These are phyloP conservation scores for Gliomastix tumulicola DNA, from an alignment of 2,329 filamentous ascomycete species.

Conservation along the genomic window DNA sequence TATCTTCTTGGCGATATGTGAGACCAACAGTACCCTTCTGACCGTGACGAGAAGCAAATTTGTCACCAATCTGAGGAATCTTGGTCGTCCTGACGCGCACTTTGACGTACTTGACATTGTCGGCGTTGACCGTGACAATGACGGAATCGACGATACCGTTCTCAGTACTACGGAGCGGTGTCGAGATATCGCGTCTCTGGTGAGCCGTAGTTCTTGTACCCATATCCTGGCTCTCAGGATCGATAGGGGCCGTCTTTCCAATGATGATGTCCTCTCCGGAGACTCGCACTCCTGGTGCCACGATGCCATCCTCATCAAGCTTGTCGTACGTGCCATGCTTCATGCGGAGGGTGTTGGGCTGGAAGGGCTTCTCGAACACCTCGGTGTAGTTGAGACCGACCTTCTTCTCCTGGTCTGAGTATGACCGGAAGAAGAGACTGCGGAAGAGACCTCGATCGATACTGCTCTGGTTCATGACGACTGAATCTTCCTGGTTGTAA, in stretches of 20 bases:
- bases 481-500: conserved; percentile 99
- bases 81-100: conserved; percentile 96
- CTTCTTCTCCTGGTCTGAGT: conserved; percentile 94
- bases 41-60: conserved; percentile 97
- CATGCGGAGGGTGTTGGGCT: conserved; percentile 79
- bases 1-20: conserved; percentile 94
- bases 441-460: conserved; percentile 97
- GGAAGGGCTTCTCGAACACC: conserved; percentile 89
- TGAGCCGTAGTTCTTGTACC: conserved; percentile 87
- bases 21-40: conserved; percentile 99
- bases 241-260: conserved; percentile 93
- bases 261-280: conserved; percentile 99
- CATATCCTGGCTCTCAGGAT: conserved; percentile 85
- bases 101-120: conserved; percentile 94
- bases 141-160: conserved; percentile 95
- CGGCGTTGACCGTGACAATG: conserved; percentile 86
- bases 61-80: conserved; percentile 97
- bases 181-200: conserved; percentile 91
- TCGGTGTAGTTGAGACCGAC: conserved; percentile 91
- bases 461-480: conserved; percentile 99
- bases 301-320: conserved; percentile 91
- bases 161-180: conserved; percentile 88
- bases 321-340: conserved; percentile 98
- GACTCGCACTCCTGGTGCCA: conserved; percentile 88
- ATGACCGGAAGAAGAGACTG: conserved; percentile 95